These are phyloP conservation scores for Trichoderma koningii DNA, from an alignment of 2,329 filamentous ascomycete species.

Conservation along the genomic window DNA sequence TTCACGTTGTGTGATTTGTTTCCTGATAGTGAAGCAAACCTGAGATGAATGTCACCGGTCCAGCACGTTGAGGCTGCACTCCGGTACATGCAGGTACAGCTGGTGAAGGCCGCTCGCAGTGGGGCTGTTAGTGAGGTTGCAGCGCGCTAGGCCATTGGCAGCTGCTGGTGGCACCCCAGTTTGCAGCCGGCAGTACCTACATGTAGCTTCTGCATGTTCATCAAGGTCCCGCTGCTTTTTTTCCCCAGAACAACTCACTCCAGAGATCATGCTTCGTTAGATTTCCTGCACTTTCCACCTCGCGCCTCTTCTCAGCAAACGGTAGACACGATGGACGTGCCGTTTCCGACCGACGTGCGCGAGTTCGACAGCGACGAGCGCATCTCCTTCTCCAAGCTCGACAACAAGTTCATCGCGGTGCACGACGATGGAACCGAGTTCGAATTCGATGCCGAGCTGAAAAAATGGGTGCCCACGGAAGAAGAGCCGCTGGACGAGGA, in stretches of 20 bases:
- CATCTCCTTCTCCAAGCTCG: conserved; percentile 82
- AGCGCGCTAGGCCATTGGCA: conserved; percentile 21
- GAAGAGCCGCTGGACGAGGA: conserved; percentile 42
- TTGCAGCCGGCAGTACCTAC: background rate
- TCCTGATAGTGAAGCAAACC: background rate
- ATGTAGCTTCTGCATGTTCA: conserved; percentile 2
- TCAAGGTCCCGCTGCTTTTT: background rate
- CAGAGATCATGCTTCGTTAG: conserved; percentile 9
- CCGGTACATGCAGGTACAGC: conserved; percentile 8
- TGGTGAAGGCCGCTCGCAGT: conserved; percentile 6
- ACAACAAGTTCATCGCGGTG: conserved; percentile 81
- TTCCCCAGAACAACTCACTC: background rate
- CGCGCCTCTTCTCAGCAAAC: background rate
- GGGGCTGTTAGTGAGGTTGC: conserved; percentile 14
- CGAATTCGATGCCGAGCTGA: conserved; percentile 72
- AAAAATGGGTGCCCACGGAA: conserved; percentile 73
- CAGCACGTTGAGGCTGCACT: background rate
- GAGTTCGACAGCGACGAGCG: conserved; percentile 78
- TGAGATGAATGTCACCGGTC: background rate
- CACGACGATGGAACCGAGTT: conserved; percentile 83
- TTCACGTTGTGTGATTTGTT: background rate
- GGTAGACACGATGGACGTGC: conserved; percentile 36
- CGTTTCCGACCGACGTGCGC: conserved; percentile 61
- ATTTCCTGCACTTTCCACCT: background rate
- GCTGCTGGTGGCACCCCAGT: conserved; percentile 9